Evolutionary conservation across 1,139 yeast species (phyloP).

Genomic region (Eremothecium coryli): DNA sequence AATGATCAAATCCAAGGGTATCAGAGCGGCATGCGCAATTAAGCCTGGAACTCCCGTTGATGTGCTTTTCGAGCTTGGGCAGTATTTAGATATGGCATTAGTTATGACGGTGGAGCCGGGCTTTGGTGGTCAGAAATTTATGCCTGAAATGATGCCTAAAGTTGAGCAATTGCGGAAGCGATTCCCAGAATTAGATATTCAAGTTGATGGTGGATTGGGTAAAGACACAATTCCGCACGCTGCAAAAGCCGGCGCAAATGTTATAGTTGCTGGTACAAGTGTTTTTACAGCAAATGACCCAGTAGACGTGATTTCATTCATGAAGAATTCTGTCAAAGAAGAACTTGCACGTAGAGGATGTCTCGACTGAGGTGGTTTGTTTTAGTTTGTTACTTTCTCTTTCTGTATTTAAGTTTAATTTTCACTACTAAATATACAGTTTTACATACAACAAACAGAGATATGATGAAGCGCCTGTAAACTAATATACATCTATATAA

Average conservation of each 20-base stretch:
- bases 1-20: slow-evolving; percentile 67
- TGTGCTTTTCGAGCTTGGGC: slow-evolving; percentile 66
- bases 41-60: slow-evolving; percentile 92
- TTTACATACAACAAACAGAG: background rate
- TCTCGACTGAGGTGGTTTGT: slow-evolving; percentile 10
- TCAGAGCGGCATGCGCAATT: slow-evolving; percentile 90
- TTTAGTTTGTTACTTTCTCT: background rate
- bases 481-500: background rate
- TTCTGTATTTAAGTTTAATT: background rate
- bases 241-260: slow-evolving; percentile 94
- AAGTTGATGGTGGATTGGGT: slow-evolving; percentile 96
- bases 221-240: slow-evolving; percentile 74
- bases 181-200: slow-evolving; percentile 75
- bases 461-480: background rate
- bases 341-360: slow-evolving; percentile 30
- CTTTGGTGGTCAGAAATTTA: slow-evolving; percentile 95
- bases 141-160: slow-evolving; percentile 94
- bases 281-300: slow-evolving; percentile 83
- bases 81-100: slow-evolving; percentile 79
- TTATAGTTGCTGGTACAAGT: slow-evolving; percentile 95
- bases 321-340: slow-evolving; percentile 51
- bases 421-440: background rate
- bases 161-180: slow-evolving; percentile 64
- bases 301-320: slow-evolving; percentile 52
- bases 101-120: slow-evolving; percentile 99